phyloP scores from a whole-genome alignment of 768 basidiomycete species.

The Pulveroboletus sp. region DNA sequence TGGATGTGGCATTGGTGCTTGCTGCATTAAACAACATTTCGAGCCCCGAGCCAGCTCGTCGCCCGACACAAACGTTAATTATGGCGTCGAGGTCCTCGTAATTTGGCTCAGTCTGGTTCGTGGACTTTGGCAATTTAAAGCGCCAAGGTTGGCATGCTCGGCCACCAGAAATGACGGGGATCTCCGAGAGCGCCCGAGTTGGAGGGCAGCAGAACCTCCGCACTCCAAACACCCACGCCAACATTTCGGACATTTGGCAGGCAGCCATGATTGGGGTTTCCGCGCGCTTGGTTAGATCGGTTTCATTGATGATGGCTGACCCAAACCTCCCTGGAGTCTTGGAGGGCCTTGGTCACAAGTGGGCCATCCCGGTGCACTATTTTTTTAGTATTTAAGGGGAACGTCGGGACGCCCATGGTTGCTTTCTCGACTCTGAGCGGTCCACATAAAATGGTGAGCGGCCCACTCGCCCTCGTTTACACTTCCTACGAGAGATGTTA shows the following conservation, averaged over 20 bases:
- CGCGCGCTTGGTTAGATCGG: background rate
- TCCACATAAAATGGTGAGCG: background rate
- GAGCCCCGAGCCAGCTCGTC: no score
- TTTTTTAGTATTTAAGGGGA: no score
- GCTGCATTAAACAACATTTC: no score
- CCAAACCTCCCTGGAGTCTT: background rate
- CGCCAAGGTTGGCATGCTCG: background rate
- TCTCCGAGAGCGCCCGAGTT: background rate
- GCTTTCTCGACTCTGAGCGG: no score
- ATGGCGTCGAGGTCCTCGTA: no score
- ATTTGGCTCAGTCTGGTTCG: no score
- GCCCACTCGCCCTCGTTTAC: background rate
- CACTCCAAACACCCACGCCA: background rate
- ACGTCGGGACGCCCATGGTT: background rate
- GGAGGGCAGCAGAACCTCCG: slow-evolving; percentile 1
- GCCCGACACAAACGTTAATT: no score
- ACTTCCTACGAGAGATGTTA: background rate
- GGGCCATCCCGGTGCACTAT: no score
- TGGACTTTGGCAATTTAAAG: no score
- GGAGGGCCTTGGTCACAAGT: background rate
- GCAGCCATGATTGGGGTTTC: background rate
- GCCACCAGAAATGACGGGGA: background rate
- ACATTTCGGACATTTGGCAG: slow-evolving; percentile 1
- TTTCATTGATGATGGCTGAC: background rate
- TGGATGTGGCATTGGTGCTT: no score